phyloP scores from a whole-genome alignment of 2,329 filamentous ascomycete genomes.

The Paraphoma chrysanthemicola region DNA sequence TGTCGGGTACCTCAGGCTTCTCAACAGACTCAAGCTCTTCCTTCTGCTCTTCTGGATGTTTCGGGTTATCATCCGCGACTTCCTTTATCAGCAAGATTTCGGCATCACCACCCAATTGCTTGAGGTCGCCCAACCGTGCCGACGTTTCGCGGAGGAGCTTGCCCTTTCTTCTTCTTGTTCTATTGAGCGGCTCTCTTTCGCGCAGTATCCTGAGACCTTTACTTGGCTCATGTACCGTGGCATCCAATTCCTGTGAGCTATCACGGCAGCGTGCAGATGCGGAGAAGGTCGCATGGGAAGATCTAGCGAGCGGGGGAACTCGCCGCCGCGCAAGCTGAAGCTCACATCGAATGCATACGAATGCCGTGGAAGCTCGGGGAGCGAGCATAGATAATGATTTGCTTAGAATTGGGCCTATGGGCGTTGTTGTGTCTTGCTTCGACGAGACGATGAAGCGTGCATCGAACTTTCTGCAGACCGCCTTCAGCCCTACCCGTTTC shows the following conservation, averaged over 20 bases:
- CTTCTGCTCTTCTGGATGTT: not conserved
- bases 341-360: conserved; percentile 50
- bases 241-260: conserved; percentile 21
- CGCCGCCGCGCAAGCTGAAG: conserved; percentile 34
- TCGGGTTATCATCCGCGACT: conserved; percentile 11
- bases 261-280: conserved; percentile 31
- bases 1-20: conserved; percentile 23
- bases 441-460: conserved; percentile 11
- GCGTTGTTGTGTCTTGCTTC: conserved; percentile 8
- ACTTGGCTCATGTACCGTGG: conserved; percentile 2
- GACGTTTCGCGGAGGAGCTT: conserved; percentile 36
- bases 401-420: conserved; percentile 2
- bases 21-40: not conserved
- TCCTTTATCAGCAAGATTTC: conserved; percentile 46
- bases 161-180: conserved; percentile 29
- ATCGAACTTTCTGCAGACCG: conserved; percentile 37
- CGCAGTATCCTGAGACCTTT: conserved; percentile 10
- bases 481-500: conserved; percentile 36
- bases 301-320: conserved; percentile 18
- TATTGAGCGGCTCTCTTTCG: conserved; percentile 23
- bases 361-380: conserved; percentile 43
- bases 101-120: conserved; percentile 42
- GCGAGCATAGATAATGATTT: conserved; percentile 43
- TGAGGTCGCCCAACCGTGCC: conserved; percentile 35
- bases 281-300: conserved; percentile 36